phyloP scores from a whole-genome alignment of 2,329 filamentous ascomycete genomes.

The Botrytis elliptica region DNA sequence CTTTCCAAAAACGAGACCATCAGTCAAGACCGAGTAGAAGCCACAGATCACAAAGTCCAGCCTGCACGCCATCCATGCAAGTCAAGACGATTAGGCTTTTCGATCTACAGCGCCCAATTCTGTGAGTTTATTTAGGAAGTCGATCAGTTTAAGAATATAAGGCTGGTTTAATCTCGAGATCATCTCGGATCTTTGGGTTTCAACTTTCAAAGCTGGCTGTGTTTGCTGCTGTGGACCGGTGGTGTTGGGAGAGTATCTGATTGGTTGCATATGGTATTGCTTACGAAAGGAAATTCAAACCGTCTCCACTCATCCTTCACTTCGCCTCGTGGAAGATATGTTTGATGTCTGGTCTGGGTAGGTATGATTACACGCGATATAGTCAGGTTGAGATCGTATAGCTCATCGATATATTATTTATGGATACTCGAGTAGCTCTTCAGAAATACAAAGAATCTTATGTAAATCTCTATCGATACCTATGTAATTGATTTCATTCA shows the following conservation, averaged over 20 bases:
- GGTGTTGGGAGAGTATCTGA: not conserved
- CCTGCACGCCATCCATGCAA: not conserved
- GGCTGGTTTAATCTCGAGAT: conserved; percentile 1
- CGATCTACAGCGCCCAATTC: not conserved
- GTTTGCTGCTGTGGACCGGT: not conserved
- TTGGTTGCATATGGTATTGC: not conserved
- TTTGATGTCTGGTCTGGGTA: not conserved
- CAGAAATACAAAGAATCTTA: not conserved
- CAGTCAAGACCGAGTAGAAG: not conserved
- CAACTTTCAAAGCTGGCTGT: not conserved
- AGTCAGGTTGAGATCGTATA: not conserved
- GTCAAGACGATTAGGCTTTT: not conserved
- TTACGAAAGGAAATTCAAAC: not conserved
- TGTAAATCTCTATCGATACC: not conserved
- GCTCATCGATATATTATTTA: not conserved
- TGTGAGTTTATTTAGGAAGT: not conserved
- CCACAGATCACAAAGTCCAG: not conserved
- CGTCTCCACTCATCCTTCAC: not conserved
- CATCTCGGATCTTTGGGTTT: not conserved
- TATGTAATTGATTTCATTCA: not conserved
- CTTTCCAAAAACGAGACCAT: not conserved
- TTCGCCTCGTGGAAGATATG: not conserved
- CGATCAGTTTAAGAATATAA: not conserved
- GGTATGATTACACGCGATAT: not conserved
- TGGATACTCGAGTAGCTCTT: not conserved